A percentile compares a stretch with the other conserved stretches of the same genome.
Evolutionary conservation across 306 rosid genomes (phyloP).

Genomic region (Amphicarpaea edgeworthii): DNA sequence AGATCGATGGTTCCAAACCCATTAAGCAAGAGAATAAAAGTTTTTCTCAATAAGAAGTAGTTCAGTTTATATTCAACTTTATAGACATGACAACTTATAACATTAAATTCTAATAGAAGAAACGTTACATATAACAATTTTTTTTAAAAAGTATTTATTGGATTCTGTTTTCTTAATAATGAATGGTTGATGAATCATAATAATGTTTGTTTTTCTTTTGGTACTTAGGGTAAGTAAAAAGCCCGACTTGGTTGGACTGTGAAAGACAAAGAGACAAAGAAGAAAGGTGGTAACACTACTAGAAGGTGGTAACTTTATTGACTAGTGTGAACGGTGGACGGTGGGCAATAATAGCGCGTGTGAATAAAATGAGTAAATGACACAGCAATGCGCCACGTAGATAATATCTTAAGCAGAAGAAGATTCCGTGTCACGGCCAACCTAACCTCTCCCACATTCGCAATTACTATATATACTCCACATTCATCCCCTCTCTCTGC

Average conservation of each 20-base stretch:
- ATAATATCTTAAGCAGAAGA: not conserved
- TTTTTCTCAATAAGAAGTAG: no score
- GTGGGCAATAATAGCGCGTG: constrained; percentile 38
- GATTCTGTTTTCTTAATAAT: no score
- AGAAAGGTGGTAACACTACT: not conserved
- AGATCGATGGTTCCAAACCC: no score
- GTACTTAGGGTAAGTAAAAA: not conserved
- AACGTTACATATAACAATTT: no score
- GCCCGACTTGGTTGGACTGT: not conserved
- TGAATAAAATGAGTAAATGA: not conserved
- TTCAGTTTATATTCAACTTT: no score
- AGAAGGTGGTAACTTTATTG: not conserved
- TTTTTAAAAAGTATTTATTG: no score
- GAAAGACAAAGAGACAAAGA: not conserved
- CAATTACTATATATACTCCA: not conserved
- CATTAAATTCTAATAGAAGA: no score
- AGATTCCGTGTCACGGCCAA: constrained; percentile 18
- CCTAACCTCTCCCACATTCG: not conserved
- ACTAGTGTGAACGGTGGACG: not conserved
- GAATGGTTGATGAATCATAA: no score
- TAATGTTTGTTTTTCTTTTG: not conserved
- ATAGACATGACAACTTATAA: no score
- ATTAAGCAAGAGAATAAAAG: no score
- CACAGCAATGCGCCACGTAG: not conserved
- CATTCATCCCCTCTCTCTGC: not conserved